These are phyloP conservation scores for Solanum peruvianum DNA, from an alignment of 257 asterid genomes.

Conservation along the genomic window DNA sequence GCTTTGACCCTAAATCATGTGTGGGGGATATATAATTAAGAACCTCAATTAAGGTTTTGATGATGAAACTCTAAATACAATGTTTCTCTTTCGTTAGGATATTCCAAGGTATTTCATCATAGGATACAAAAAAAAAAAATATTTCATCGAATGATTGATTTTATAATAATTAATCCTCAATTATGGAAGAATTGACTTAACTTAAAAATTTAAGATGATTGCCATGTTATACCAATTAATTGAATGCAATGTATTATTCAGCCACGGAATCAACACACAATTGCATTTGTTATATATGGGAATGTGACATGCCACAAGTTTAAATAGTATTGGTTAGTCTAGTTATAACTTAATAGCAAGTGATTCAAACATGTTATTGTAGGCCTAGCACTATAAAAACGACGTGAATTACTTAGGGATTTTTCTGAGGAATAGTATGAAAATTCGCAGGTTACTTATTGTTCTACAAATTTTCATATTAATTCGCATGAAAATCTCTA, in stretches of 20 bases:
- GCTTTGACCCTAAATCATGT: not conserved
- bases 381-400: no score
- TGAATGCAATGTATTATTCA: not conserved
- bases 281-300: not conserved
- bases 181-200: not conserved
- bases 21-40: not conserved
- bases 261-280: not conserved
- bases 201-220: not conserved
- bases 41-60: not conserved
- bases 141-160: not conserved
- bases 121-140: not conserved
- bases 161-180: not conserved
- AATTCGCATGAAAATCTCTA: no score
- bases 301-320: not conserved
- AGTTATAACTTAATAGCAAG: not conserved
- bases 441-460: no score
- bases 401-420: no score
- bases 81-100: not conserved
- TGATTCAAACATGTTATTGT: no score
- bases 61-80: not conserved
- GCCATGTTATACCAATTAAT: not conserved
- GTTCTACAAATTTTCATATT: no score
- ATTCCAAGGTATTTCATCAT: not conserved
- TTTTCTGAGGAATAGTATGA: no score
- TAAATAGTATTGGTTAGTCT: not conserved